Base-by-base conservation (phyloP, 1,284 basidiomycete genomes). In the Puccinia triticina region DNA sequence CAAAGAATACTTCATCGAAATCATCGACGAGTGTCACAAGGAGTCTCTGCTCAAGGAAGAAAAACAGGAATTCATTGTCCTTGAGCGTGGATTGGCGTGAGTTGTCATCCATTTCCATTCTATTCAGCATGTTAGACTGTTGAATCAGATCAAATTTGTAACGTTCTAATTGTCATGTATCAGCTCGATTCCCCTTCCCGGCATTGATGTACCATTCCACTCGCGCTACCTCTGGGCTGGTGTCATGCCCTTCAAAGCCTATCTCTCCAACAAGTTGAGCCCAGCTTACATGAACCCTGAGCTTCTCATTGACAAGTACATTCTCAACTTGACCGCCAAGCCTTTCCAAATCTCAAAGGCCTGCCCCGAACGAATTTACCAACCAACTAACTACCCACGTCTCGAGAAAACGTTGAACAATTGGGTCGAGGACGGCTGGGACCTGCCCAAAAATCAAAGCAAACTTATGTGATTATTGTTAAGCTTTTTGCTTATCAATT, bases 201-300 rank as follows among this genome's bases (percentile, higher is more conserved):
- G 96, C 85, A 98, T 99, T 86, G 96, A 99, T 86, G 96, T 99
- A 18, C 96, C 97, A 16, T 99, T 99, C 93, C 96, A 99, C 88
- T 96, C 96, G 12, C 93, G 94, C 85, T 98, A 98, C 89, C 91
- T 99, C 69, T 96, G 96, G 97, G 95, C 95, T 48, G 97, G 96
- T 87, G 97, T 99, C 74, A 91, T 98, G 91, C 95, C 94, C 4
- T 96, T 96, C 93, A 91, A 94, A 84, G 93, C 93, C 71, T 95
- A 98, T 88, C 90, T 99, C 29, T 96, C 95, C 74, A 98, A 98
- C 91, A 98, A 98, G 89, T 95, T 99, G 88, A 94, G 97, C 86
- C 90, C 94, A 1, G 90, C 91, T 53, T 92, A 95, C 85, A 91
- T 96, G 86, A 94, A 96, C 88, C 95, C 94, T 73, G 95, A 97